Percentiles rank a stretch among this genome's conserved stretches.
These are phyloP conservation scores for Aspergillus mulundensis DNA, from an alignment of 495 filamentous ascomycete genomes.

Conservation along the genomic window DNA sequence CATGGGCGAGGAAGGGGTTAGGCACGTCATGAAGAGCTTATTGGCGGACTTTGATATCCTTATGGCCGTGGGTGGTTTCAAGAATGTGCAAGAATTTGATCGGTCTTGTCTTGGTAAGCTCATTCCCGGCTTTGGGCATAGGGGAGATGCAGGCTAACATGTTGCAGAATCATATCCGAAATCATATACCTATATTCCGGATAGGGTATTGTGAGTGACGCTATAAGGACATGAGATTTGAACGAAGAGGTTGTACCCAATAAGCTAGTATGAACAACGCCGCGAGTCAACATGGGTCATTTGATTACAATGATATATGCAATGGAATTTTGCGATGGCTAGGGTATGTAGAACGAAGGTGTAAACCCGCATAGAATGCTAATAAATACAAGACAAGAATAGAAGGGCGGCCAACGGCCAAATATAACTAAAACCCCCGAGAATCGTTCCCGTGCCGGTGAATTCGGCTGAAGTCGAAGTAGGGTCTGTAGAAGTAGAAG, in stretches of 20 bases:
- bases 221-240: neutral
- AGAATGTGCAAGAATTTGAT: conserved; percentile 50
- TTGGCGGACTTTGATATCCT: conserved; percentile 65
- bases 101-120: conserved; percentile 29
- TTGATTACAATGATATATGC: conserved; percentile 9
- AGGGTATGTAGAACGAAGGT: neutral
- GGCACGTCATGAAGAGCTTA: conserved; percentile 57
- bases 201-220: conserved; percentile 25
- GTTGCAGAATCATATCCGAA: conserved; percentile 40
- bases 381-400: conserved; percentile 8
- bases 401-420: conserved; percentile 7
- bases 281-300: conserved; percentile 13
- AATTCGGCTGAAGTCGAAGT: neutral
- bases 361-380: neutral
- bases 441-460: conserved; percentile 10
- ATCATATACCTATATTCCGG: conserved; percentile 38
- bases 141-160: conserved; percentile 2
- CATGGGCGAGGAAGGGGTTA: conserved; percentile 56
- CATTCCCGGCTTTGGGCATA: neutral
- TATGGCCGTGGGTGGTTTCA: conserved; percentile 61
- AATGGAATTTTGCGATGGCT: conserved; percentile 8
- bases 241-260: neutral
- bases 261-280: neutral
- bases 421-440: conserved; percentile 11
- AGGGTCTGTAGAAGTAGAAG: conserved; percentile 7